Evolutionary conservation across 2,329 filamentous ascomycete genomes (phyloP).

Genomic region (Pestalotiopsis sp.): DNA sequence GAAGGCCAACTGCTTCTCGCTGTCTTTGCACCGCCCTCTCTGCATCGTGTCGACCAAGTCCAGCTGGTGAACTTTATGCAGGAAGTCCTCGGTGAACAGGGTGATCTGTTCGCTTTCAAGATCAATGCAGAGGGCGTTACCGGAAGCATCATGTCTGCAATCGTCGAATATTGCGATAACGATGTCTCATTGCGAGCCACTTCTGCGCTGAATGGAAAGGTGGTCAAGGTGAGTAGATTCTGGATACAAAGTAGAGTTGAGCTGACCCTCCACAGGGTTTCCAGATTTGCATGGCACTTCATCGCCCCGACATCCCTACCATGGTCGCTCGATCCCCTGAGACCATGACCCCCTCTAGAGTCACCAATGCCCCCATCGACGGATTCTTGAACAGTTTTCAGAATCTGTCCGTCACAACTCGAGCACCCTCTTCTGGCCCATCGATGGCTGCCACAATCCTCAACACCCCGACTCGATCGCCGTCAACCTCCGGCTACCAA

Average conservation of each 20-base stretch:
- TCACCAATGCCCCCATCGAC: conserved; percentile 20
- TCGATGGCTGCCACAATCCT: conserved; percentile 24
- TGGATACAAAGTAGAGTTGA: conserved; percentile 6
- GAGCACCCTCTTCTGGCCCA: conserved; percentile 24
- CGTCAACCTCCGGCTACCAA: conserved; percentile 25
- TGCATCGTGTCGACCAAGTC: conserved; percentile 20
- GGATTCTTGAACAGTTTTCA: conserved; percentile 29
- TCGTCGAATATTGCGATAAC: conserved; percentile 57
- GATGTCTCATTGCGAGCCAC: conserved; percentile 44
- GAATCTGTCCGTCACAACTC: conserved; percentile 26
- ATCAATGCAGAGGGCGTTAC: conserved; percentile 38
- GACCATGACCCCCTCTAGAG: conserved; percentile 22
- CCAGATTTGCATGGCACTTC: conserved; percentile 30
- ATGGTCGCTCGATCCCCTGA: conserved; percentile 20
- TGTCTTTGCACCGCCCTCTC: conserved; percentile 37
- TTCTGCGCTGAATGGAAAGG: conserved; percentile 40
- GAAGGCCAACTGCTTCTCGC: conserved; percentile 59
- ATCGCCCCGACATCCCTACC: conserved; percentile 30
- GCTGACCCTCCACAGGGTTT: conserved; percentile 21
- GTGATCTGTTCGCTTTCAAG: conserved; percentile 56
- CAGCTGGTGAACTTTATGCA: conserved; percentile 42
- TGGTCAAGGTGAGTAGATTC: conserved; percentile 36
- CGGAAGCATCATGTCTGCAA: conserved; percentile 46
- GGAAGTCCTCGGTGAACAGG: conserved; percentile 46
- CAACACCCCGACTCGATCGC: conserved; percentile 25